Base-by-base conservation (phyloP, 441 rosid species). In the Bruguiera hainesii region DNA sequence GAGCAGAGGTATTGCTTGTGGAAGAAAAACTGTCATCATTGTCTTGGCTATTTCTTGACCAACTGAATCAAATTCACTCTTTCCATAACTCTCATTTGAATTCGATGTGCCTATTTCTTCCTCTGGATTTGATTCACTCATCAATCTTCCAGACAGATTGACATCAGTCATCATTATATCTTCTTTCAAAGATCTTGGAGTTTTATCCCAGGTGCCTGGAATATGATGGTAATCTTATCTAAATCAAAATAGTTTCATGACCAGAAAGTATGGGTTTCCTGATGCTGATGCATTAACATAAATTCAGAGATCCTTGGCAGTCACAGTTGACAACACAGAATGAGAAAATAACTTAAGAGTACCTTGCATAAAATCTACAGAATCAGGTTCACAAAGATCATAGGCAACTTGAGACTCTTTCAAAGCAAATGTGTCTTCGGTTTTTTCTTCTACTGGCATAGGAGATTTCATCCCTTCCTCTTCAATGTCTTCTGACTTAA, bases 1-100 rank as follows among this genome's bases (percentile, higher is more conserved):
- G 65, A 95, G 93, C 49, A 91, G 79, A 72, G 98, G 98, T 71
- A 95, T 68, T 60, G 95, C 98, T 83, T 83, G 97, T 61, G 99
- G 99, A 79, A 91, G 91, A 73, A 90, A 83, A 73, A 95, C 60
- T 20, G 88, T 80, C 87, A 91, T 85, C 99, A 95, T 95, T 69
- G 90, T 78, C 65, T 78, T 77, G 67, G 87, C 78, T 71, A 82
- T 72, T 63, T 80, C 98, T 72, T 84, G 84, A 72, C 83, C 84
- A 56, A 80, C 80, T 64, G 85, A 82, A 76, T 86, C 86, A 66
- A 73, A 76, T 50, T 82, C 88, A 69, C 76, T 77, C 70, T 70
- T 77, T 64, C 72, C 89, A 56, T 74, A 83, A 77, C 70, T 75
- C 50, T 61, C 63, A 76, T 65, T 81, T 65, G 81, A 79, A 85